Conservation (phyloP, 352 stramenopile species). For the Bremia lactucae region DNA sequence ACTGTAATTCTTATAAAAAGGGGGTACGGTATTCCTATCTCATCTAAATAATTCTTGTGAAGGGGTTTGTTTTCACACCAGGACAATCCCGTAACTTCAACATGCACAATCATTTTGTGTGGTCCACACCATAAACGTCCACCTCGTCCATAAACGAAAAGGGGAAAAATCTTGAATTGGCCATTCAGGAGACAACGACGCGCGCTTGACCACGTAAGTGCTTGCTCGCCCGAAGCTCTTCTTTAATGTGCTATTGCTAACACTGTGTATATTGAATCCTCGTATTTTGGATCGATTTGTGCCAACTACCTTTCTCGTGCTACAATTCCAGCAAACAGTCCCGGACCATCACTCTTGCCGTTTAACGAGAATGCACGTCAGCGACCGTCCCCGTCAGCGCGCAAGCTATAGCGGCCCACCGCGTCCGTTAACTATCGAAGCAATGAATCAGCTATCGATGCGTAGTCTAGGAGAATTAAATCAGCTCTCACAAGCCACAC, state of each 20-base stretch:
- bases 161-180: constrained; percentile 21
- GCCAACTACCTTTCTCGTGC: neutral
- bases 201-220: constrained; percentile 8
- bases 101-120: neutral
- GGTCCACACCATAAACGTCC: neutral
- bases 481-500: constrained; percentile 58
- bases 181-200: constrained; percentile 7
- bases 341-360: constrained; percentile 10
- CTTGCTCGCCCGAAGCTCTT: neutral
- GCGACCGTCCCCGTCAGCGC: constrained; percentile 15
- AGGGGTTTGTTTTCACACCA: too few species aligned
- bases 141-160: constrained; percentile 1
- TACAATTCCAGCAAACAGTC: constrained; percentile 1
- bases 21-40: too few species aligned
- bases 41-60: too few species aligned
- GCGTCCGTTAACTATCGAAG: constrained; percentile 30
- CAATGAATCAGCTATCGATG: constrained; percentile 26
- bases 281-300: constrained; percentile 1
- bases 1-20: neutral
- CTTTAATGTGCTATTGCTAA: neutral
- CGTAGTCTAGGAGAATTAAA: constrained; percentile 54
- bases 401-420: constrained; percentile 38
- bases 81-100: constrained; percentile 3
- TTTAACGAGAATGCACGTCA: constrained; percentile 13
- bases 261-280: neutral